Evolutionary conservation across 106 monocot species (phyloP).

Genomic region (Cymbidium sinense): DNA sequence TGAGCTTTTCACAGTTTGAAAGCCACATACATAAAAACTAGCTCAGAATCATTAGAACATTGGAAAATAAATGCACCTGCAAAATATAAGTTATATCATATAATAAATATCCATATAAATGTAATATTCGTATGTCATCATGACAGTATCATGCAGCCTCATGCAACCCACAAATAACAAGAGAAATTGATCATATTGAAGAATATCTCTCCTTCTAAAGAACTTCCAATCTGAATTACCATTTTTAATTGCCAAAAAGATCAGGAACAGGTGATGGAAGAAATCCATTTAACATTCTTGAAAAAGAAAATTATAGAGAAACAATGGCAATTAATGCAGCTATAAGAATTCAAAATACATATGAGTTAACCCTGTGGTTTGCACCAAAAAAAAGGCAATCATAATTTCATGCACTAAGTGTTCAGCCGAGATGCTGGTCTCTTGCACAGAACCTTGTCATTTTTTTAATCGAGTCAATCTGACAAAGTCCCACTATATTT

Average conservation of each 20-base stretch:
- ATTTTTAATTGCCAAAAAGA: constrained; percentile 2
- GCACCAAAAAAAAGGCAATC: not conserved
- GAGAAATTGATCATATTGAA: not conserved
- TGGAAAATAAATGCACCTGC: constrained; percentile 7
- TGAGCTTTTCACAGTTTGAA: not conserved
- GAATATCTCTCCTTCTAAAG: not conserved
- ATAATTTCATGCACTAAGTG: too few species aligned
- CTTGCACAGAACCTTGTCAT: too few species aligned
- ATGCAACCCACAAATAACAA: not conserved
- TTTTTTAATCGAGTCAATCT: too few species aligned
- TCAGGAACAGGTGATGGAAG: not conserved
- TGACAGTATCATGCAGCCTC: not conserved
- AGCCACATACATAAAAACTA: not conserved
- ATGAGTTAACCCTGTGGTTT: not conserved
- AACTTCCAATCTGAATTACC: not conserved
- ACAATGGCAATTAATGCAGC: too few species aligned
- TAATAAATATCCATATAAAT: not conserved
- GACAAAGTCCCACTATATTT: too few species aligned
- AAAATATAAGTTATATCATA: not conserved
- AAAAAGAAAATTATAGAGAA: not conserved
- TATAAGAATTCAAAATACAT: not conserved
- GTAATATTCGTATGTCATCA: constrained; percentile 2
- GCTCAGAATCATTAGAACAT: not conserved
- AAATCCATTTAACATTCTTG: not conserved
- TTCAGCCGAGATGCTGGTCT: too few species aligned